Evolutionary conservation across 257 asterid species (phyloP), one percentile per base, ranked within the genome.

Genomic region (Lycium ferocissimum): DNA sequence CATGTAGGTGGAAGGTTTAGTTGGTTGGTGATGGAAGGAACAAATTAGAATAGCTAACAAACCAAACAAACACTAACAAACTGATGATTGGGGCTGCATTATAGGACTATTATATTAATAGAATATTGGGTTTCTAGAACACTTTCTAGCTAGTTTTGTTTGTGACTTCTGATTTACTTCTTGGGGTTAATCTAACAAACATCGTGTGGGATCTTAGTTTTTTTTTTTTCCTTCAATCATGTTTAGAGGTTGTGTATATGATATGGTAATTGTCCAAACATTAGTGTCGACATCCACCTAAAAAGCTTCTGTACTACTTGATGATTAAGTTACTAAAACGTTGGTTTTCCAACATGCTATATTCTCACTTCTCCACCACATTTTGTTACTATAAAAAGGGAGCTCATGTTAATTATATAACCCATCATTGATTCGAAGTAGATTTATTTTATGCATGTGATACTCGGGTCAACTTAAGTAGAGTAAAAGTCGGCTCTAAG

Each of bases 1-100:
- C 85, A 67, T 80, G 86, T 92, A 67, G 91, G 89, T 83, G 91
- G 90, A 83, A 89, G 84, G 88, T 86, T 88, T 88, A 58, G 87
- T 87, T 82, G 88, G 90, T 84, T 87, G 90, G 88, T 78, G 83
- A 72, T 85, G 80, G 87, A 88, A 84, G 80, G 87, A 85, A 86
- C 87, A 85, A 75, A 67, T 63, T 57, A 61, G 66, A 83, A 83
- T 85, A 78, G 69, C 69, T 83, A 86, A 67, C 85, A 43, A 85
- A 83, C 85, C 63, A 66, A 58, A 84, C 80, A 80, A 67, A 54
- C 83, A n/a, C 57, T 78, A 83, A 83, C 89, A 86, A 90, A 49
- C 38, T 83, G 53, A 38, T 82, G 22, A 45, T 26, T 26, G 56
- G 45, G 62, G 67, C 6, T 66, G 51, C 80, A 18, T 69, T 37